phyloP scores from a whole-genome alignment of 2,329 filamentous ascomycete species.

The Chaetomium sp. region DNA sequence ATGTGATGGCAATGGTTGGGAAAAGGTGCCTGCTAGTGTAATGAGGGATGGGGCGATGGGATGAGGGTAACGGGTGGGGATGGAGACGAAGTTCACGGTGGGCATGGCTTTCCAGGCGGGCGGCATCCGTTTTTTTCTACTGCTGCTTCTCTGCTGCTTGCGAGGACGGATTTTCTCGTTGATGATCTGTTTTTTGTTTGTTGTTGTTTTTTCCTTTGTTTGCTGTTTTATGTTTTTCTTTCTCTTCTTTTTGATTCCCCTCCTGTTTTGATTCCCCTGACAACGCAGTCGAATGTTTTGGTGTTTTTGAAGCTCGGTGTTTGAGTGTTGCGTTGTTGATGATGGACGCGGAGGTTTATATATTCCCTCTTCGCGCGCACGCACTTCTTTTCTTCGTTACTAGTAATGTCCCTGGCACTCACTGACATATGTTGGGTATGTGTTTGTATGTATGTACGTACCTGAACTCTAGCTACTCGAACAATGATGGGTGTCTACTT shows the following conservation, averaged over 20 bases:
- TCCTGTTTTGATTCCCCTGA: slow-evolving; percentile 7
- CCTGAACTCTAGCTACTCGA: not conserved
- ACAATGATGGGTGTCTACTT: slow-evolving; percentile 2
- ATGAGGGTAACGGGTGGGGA: not conserved
- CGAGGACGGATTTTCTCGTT: slow-evolving; percentile 1
- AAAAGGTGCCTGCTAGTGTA: not conserved
- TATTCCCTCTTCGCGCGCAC: slow-evolving; percentile 9
- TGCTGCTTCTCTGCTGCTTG: slow-evolving; percentile 12
- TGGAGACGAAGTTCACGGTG: slow-evolving; percentile 5
- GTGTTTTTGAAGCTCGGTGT: slow-evolving; percentile 3
- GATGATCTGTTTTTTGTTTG: slow-evolving; percentile 4
- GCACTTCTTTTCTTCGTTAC: not conserved
- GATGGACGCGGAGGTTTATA: slow-evolving; percentile 12
- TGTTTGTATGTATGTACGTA: slow-evolving; percentile 19
- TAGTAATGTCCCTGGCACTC: slow-evolving; percentile 12
- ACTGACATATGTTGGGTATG: slow-evolving; percentile 20
- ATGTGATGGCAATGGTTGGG: not conserved
- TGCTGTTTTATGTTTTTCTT: not conserved
- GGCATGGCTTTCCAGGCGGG: slow-evolving; percentile 4
- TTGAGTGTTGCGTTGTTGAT: slow-evolving; percentile 8
- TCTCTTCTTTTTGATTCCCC: slow-evolving; percentile 21
- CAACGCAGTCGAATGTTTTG: not conserved
- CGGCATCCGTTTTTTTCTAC: not conserved
- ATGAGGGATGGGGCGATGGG: not conserved
- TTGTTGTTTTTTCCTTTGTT: slow-evolving; percentile 4